Conservation (phyloP, 2,329 filamentous ascomycete species). For the Hawksworthiomyces lignivorus region DNA sequence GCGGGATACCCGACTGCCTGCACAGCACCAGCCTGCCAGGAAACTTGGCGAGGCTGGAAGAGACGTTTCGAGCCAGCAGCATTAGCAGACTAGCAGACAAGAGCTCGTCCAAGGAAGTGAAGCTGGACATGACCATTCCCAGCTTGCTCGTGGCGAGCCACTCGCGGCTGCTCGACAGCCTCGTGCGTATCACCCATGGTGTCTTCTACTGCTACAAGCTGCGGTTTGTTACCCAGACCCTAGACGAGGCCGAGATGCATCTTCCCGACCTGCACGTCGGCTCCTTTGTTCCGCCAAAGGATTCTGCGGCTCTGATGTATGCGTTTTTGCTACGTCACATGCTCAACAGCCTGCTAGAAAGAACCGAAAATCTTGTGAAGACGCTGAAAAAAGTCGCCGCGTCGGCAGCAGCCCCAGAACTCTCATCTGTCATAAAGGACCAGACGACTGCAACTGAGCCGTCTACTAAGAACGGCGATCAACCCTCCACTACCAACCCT, state of each 20-base stretch:
- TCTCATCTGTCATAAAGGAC: too few relatives aligned
- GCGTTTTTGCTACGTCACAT: conserved; percentile 25
- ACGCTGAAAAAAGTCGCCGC: too few relatives aligned
- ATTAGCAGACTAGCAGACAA: background rate
- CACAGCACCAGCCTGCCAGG: background rate
- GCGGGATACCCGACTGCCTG: background rate
- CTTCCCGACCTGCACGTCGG: conserved; percentile 34
- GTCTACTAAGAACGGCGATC: background rate
- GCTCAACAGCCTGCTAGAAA: conserved; percentile 17
- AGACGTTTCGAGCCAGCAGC: background rate
- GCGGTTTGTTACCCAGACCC: conserved; percentile 19
- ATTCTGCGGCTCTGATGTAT: conserved; percentile 26
- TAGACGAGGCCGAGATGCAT: conserved; percentile 20
- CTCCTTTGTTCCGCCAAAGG: conserved; percentile 26
- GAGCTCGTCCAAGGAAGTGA: too few relatives aligned
- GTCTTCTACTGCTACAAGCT: conserved; percentile 25
- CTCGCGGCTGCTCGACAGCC: conserved; percentile 27
- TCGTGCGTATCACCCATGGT: conserved; percentile 26
- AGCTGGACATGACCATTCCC: conserved; percentile 30
- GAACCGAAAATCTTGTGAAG: too few relatives aligned
- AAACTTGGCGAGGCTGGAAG: background rate
- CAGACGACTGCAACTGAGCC: too few relatives aligned
- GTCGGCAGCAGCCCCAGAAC: too few relatives aligned
- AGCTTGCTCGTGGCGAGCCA: conserved; percentile 31
- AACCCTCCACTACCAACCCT: background rate